These are phyloP conservation scores for Salisapilia sapeloensis DNA, from an alignment of 352 stramenopile species.

Conservation along the genomic window DNA sequence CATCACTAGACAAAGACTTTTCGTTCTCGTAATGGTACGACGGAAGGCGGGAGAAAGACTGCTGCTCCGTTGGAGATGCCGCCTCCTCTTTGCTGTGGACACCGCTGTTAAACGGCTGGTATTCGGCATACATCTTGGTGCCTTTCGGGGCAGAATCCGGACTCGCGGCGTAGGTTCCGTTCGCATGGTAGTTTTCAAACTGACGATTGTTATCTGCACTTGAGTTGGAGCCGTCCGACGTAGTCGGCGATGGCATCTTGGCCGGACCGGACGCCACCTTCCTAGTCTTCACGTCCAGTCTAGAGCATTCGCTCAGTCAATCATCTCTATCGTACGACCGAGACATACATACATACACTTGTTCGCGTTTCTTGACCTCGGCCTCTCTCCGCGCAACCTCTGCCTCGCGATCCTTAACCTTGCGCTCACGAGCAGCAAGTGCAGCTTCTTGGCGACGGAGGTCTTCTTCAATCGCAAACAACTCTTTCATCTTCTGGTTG, in stretches of 20 bases:
- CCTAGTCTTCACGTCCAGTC: constrained; percentile 61
- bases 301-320: too few species aligned
- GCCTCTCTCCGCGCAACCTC: constrained; percentile 61
- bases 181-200: constrained; percentile 14
- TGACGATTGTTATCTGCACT: constrained; percentile 52
- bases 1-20: too few species aligned
- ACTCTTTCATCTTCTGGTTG: constrained; percentile 80
- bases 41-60: too few species aligned
- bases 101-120: too few species aligned
- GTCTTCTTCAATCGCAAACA: constrained; percentile 72
- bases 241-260: constrained; percentile 51
- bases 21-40: too few species aligned
- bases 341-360: constrained; percentile 30
- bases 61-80: too few species aligned
- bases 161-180: constrained; percentile 10
- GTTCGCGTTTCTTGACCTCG: constrained; percentile 73
- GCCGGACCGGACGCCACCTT: constrained; percentile 45
- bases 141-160: constrained; percentile 5
- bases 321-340: too few species aligned
- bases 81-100: too few species aligned
- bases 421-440: constrained; percentile 71
- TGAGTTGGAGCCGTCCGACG: constrained; percentile 60
- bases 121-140: too few species aligned
- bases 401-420: constrained; percentile 71
- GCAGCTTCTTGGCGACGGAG: constrained; percentile 69